Base-by-base conservation (phyloP, 352 stramenopile species). In the Globisporangium irregulare region DNA sequence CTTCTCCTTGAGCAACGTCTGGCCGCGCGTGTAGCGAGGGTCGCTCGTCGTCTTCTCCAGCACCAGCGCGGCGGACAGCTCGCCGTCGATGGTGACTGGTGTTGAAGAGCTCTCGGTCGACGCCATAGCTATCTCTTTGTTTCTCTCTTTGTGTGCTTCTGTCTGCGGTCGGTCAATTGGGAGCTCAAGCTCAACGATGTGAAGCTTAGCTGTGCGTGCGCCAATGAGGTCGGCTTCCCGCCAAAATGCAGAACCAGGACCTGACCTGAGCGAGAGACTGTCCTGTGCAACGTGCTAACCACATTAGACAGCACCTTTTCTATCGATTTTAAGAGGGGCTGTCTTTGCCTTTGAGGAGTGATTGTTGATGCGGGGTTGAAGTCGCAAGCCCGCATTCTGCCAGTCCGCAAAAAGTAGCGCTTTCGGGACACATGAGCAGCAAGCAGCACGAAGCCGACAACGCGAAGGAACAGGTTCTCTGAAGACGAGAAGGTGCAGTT, bases 1-100 rank as follows among this genome's bases (percentile, higher is more conserved):
- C 76, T 93, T 92, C 36, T 92, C 82, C 77, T 93, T 91, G 15
- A 91, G 79, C 41, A 95, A 75, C 56, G 74, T 71, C 58, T 87
- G 73, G 38, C 86, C 87, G 32, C 87, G 87, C 63, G 76, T 72
- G 73, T 91, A 95, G 57, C 86, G 87, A 65, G 87, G 85, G 71
- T 95, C 87, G 58, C 50, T 77, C 46, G 84, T 81, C 60, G 85
- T 92, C 77, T 76, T 80, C 60, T 90, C 67, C 60, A 92, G 62
- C 46, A 75, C 69, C 36, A 68, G 51, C 63, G 71, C 76, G 22
- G 60, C 38, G 25, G 27, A 48, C 25, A 24, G 12, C n/a, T 41
- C 43, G 8, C 10, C 18, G 7, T 25, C 43, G 15, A 29, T 7
- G 46, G 43, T 43, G 20, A 9, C 43, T 25, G 43, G 41, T 3